Evolutionary conservation across 2,329 filamentous ascomycete species (phyloP), one percentile per base, ranked within the genome.

Genomic region (Monilinia polystroma): DNA sequence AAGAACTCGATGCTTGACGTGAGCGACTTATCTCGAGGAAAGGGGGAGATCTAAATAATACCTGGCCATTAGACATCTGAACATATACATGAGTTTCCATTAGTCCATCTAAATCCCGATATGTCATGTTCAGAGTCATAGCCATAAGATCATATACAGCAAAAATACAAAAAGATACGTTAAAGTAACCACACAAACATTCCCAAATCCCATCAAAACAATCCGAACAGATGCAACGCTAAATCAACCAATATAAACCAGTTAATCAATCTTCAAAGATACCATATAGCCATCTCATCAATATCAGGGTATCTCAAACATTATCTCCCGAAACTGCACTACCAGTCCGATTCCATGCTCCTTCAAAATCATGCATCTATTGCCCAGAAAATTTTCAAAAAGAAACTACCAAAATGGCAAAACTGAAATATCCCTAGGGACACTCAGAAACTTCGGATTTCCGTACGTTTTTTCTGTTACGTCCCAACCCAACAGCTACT

Each of bases 291-390:
- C 49, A 47, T 64, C 51, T 47, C 38, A 23, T 32, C 51, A 47
- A 56, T 56, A 56, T 64, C 62, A 43, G 62, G 51, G 51, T 56
- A 64, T 64, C 62, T 56, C 11, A 4, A 64, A 43, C n/a, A 54
- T 16, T 43, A 26, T 60, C 14, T 38, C 4, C 16, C 57, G 23
- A 38, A 18, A 8, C 18, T 18, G 32, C 7, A 4, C 20, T 29
- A 20, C 8, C 4, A 29, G 45, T n/a, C 14, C 43, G 18, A 29
- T 7, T n/a, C 6, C 12, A 52, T 29, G 49, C 23, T 29, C 29
- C 11, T 26, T 12, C n/a, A 8, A 51, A 26, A 12, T 6, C 29
- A 51, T 38, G 2, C n/a, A n/a, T 35, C n/a, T 18, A 20, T 38
- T 2, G 7, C 29, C 11, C 8, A 20, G 8, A 23, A 51, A 5